Percentiles rank a stretch among this genome's conserved stretches.
These are phyloP conservation scores for Penicillium subrubescens DNA, from an alignment of 495 filamentous ascomycete genomes.

Conservation along the genomic window DNA sequence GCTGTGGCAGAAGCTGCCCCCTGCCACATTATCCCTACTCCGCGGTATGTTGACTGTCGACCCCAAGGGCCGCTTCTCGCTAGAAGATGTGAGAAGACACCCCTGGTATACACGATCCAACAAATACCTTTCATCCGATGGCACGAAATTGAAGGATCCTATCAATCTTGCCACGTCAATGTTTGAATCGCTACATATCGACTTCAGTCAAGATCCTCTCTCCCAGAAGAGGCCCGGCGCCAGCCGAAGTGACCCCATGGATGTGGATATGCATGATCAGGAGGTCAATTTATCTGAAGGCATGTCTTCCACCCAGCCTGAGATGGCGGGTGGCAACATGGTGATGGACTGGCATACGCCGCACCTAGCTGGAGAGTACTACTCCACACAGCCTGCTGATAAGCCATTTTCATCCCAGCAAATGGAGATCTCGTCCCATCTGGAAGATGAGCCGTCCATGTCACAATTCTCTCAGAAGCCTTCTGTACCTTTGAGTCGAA, in stretches of 20 bases:
- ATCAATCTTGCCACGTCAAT: conserved; percentile 86
- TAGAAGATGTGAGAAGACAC: conserved; percentile 86
- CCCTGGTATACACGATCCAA: conserved; percentile 94
- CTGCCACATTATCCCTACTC: conserved; percentile 79
- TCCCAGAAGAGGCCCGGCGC: conserved; percentile 38
- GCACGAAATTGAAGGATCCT: conserved; percentile 70
- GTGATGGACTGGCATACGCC: conserved; percentile 80
- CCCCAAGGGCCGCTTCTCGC: conserved; percentile 72
- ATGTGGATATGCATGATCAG: conserved; percentile 53
- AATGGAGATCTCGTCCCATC: conserved; percentile 55
- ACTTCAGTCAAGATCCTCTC: conserved; percentile 73
- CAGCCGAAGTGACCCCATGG: conserved; percentile 52
- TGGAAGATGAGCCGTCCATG: conserved; percentile 88
- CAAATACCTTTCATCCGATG: conserved; percentile 69
- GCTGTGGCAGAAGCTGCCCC: conserved; percentile 80
- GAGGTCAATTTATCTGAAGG: conserved; percentile 37
- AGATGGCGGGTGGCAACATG: conserved; percentile 66
- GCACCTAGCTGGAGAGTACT: conserved; percentile 50
- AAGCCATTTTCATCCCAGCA: conserved; percentile 36
- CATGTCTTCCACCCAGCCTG: conserved; percentile 77
- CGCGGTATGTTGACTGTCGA: conserved; percentile 92
- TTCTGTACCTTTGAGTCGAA: conserved; percentile 76
- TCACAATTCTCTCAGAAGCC: conserved; percentile 86
- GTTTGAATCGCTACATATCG: conserved; percentile 90
- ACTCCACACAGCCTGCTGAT: conserved; percentile 51